A percentile compares a stretch with the other conserved stretches of the same genome.
Evolutionary conservation across 1,139 yeast genomes (phyloP).

Genomic region (Starmera stellimalicola): DNA sequence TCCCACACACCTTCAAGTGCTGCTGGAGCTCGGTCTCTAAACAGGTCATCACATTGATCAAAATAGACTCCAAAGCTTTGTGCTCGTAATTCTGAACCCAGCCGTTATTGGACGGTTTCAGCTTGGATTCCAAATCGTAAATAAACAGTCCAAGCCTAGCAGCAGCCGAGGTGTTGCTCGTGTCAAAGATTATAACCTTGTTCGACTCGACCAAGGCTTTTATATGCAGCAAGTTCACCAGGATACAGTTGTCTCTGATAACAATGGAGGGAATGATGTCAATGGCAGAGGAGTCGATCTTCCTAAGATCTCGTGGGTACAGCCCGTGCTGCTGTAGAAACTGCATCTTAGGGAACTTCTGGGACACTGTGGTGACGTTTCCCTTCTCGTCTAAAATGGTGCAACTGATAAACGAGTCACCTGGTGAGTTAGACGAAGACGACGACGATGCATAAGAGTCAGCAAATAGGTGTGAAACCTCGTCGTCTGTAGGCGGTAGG

Average conservation of each 20-base stretch:
- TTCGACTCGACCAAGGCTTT: slow-evolving; percentile 81
- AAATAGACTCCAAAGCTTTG: slow-evolving; percentile 80
- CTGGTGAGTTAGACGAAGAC: slow-evolving; percentile 42
- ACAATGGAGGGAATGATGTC: slow-evolving; percentile 86
- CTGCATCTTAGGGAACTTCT: slow-evolving; percentile 68
- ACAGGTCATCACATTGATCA: slow-evolving; percentile 75
- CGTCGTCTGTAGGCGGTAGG: background rate
- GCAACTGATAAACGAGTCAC: slow-evolving; percentile 52
- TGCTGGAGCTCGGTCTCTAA: slow-evolving; percentile 78
- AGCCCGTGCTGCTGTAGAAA: slow-evolving; percentile 68
- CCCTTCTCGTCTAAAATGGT: slow-evolving; percentile 75
- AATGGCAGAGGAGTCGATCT: slow-evolving; percentile 79
- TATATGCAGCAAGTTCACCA: slow-evolving; percentile 75
- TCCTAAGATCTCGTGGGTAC: slow-evolving; percentile 74
- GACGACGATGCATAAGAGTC: background rate
- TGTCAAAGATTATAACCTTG: slow-evolving; percentile 76
- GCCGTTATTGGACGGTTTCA: slow-evolving; percentile 23
- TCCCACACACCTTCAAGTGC: slow-evolving; percentile 66
- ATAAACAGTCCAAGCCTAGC: slow-evolving; percentile 70
- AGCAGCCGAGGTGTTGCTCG: slow-evolving; percentile 43
- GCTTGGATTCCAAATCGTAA: slow-evolving; percentile 77
- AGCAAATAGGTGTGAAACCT: background rate
- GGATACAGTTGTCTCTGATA: slow-evolving; percentile 67
- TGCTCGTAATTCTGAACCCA: slow-evolving; percentile 56
- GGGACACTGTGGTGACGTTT: slow-evolving; percentile 61